Percentiles rank a stretch among this genome's conserved stretches.
Conservation (phyloP, 805 yeast genomes). For the Candida pseudoglaebosa region DNA sequence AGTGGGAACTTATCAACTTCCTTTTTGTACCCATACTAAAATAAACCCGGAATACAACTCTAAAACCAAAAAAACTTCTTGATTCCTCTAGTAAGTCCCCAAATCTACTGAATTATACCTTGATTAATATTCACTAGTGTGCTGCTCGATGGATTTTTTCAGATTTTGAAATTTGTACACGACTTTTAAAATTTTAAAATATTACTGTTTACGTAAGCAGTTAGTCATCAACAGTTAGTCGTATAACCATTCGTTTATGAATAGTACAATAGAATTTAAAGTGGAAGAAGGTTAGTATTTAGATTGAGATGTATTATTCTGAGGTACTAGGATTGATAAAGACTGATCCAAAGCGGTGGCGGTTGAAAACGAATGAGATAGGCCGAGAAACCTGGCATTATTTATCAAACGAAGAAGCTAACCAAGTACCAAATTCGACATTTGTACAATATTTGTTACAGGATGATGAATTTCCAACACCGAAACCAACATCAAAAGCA, state of each 20-base stretch:
- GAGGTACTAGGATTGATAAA: slow-evolving; percentile 63
- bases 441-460: slow-evolving; percentile 55
- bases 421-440: slow-evolving; percentile 47
- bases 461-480: slow-evolving; percentile 32
- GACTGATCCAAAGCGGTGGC: slow-evolving; percentile 75
- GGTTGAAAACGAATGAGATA: slow-evolving; percentile 60
- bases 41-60: not conserved
- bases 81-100: not conserved
- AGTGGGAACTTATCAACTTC: slow-evolving; percentile 7
- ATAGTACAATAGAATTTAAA: not conserved
- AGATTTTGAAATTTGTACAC: not conserved
- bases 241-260: not conserved
- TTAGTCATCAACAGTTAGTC: not conserved
- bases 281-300: not conserved
- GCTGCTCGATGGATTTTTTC: not conserved
- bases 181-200: not conserved
- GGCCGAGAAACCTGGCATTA: slow-evolving; percentile 87
- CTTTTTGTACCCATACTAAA: slow-evolving; percentile 5
- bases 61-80: not conserved
- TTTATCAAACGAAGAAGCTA: slow-evolving; percentile 34
- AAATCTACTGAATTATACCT: not conserved
- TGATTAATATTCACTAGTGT: not conserved
- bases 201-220: not conserved
- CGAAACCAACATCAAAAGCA: slow-evolving; percentile 34
- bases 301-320: slow-evolving; percentile 44